Percentiles rank a stretch among this genome's conserved stretches.
Evolutionary conservation across 805 yeast genomes (phyloP).

Genomic region (Schwanniomyces vanrijiae): DNA sequence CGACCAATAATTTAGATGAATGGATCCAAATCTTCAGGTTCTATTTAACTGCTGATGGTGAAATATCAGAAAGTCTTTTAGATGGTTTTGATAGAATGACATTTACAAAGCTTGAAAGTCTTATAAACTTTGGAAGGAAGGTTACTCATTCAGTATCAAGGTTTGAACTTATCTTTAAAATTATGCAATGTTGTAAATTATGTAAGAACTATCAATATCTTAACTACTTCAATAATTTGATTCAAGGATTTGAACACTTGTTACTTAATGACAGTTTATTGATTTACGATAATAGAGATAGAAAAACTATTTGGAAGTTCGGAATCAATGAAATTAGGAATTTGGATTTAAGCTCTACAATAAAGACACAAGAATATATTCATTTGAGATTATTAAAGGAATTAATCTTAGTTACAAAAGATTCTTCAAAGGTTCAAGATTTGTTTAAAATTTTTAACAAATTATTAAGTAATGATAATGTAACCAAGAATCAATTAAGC

Average conservation of each 20-base stretch:
- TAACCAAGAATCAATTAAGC: constrained; percentile 9
- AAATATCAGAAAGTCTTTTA: constrained; percentile 48
- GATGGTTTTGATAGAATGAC: constrained; percentile 59
- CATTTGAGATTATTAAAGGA: constrained; percentile 38
- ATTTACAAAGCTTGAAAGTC: constrained; percentile 66
- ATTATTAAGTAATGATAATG: constrained; percentile 14
- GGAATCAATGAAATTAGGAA: constrained; percentile 31
- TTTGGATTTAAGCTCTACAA: constrained; percentile 20
- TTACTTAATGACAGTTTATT: constrained; percentile 4
- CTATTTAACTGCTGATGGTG: constrained; percentile 54
- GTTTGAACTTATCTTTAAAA: constrained; percentile 33
- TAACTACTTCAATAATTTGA: constrained; percentile 21
- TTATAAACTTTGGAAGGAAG: constrained; percentile 58
- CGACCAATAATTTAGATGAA: constrained; percentile 34
- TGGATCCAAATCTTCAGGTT: constrained; percentile 40
- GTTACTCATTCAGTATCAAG: constrained; percentile 51
- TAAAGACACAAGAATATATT: constrained; percentile 26
- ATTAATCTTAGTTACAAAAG: constrained; percentile 35
- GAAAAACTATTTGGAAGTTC: constrained; percentile 51
- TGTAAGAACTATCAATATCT: constrained; percentile 30
- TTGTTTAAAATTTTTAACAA: constrained; percentile 26
- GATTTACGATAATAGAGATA: constrained; percentile 61
- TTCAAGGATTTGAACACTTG: constrained; percentile 11
- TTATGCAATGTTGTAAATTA: constrained; percentile 33
- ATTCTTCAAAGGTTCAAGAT: constrained; percentile 22